Base-by-base conservation (phyloP, 768 basidiomycete species). In the Pleurotus cornucopiae region DNA sequence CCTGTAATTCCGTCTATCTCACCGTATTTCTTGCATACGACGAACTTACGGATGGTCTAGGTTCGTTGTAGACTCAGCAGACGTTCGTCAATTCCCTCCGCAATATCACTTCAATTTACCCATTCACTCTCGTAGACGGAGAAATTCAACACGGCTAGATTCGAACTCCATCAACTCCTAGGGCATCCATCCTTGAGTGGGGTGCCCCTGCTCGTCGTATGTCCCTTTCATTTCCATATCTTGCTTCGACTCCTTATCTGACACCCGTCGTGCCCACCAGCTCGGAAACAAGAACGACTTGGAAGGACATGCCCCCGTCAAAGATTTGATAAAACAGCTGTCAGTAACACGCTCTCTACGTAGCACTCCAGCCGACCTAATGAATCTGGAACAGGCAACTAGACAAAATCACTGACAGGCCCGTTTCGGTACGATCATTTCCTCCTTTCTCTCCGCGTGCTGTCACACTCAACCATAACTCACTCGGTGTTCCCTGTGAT, bases 281-380 rank as follows among this genome's bases (percentile, higher is more conserved):
- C 77, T 97, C 18, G 94, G 94, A 3, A 97, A 97, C 71, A 97
- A 97, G 74, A 96, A 93, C 61, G 94, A 97, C 67, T 61, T 96
- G 1, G 80, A 86, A 2, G 82, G 77, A 6, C 90, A 92, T 58
- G 82, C 86, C 12, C 68, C 84, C 6, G 88, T 95, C 2, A 89
- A 94, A 60, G 91, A 94, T 47, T 74, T 97, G 40, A 97, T 97
- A 53, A 78, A 75, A 46, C 81, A 53, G 14, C 37, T 53, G 81
- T 51, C 72, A 94, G 93, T 89, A 62, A 59, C 86, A 71, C 26
- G 40, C 38, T 37, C 11, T 2, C 54, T 20, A 46, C 12, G 7
- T 11, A 34, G 30, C 9, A 11, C 30, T 34, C 30, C 11, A 11
- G 3, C 30, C 30, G 2, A 34, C 30, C 30, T 34, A 34, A 34